Percentiles rank a stretch among this genome's conserved stretches.
Conservation (phyloP, 345 rosid species). For the Eucalyptus erythrocorys region DNA sequence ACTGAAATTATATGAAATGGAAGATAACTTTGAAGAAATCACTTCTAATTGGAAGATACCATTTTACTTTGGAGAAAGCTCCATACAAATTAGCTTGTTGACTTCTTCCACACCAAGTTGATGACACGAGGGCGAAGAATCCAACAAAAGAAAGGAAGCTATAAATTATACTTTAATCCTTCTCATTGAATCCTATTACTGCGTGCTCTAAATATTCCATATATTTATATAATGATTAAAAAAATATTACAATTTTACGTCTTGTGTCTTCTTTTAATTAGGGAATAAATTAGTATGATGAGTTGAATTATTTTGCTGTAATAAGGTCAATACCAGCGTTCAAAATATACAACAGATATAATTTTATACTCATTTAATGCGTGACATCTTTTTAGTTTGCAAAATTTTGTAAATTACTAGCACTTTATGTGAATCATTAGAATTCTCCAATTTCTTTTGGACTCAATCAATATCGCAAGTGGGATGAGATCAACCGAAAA, state of each 20-base stretch:
- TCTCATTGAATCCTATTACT: background rate
- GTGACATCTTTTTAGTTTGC: background rate
- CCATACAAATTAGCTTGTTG: background rate
- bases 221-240: background rate
- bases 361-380: background rate
- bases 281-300: background rate
- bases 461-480: background rate
- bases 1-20: background rate
- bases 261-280: too few species aligned
- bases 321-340: background rate
- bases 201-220: background rate
- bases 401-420: background rate
- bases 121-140: background rate
- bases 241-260: background rate
- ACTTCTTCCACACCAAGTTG: background rate
- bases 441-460: background rate
- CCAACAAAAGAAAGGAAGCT: background rate
- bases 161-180: background rate
- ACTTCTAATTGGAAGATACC: background rate
- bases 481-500: background rate
- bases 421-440: background rate
- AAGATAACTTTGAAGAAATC: background rate
- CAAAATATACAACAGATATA: background rate
- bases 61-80: background rate
- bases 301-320: background rate